Percentiles rank a stretch among this genome's conserved stretches.
These are phyloP conservation scores for Solanum chiquidenum DNA, from an alignment of 257 asterid species.

Conservation along the genomic window DNA sequence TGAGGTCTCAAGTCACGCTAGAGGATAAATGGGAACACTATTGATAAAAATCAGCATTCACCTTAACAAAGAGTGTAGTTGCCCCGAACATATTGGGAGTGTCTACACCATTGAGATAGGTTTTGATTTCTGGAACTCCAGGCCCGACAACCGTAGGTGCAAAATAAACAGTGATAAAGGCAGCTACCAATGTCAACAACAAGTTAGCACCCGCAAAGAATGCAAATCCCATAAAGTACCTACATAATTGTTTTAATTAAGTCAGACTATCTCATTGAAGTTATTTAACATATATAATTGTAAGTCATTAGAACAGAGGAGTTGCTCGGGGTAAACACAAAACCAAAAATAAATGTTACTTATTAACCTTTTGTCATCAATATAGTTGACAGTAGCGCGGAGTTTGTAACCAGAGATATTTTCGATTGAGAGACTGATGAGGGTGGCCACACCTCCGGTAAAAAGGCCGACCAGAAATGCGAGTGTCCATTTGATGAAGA, in stretches of 20 bases:
- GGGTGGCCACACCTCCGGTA: slow-evolving; percentile 68
- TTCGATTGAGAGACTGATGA: slow-evolving; percentile 77
- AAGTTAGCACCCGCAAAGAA: slow-evolving; percentile 48
- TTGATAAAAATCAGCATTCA: slow-evolving; percentile 1
- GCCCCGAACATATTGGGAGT: slow-evolving; percentile 90
- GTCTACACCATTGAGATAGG: slow-evolving; percentile 90
- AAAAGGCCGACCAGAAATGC: slow-evolving; percentile 83
- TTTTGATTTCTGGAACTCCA: slow-evolving; percentile 87
- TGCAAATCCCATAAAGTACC: slow-evolving; percentile 55
- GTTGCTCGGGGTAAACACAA: not conserved
- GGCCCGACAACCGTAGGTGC: slow-evolving; percentile 98
- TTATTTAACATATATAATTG: slow-evolving; percentile 10
- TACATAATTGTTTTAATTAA: slow-evolving; percentile 15
- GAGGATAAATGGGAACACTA: not conserved
- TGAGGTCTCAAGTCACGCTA: not conserved
- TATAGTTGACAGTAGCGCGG: slow-evolving; percentile 42
- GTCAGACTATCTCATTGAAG: not conserved
- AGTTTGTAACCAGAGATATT: slow-evolving; percentile 85
- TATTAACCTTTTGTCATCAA: slow-evolving; percentile 57
- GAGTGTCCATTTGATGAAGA: slow-evolving; percentile 64
- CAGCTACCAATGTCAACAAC: slow-evolving; percentile 49
- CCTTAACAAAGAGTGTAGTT: slow-evolving; percentile 72
- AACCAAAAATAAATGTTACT: too few relatives aligned
- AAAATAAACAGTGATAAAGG: slow-evolving; percentile 60
- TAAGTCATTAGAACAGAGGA: not conserved